Percentiles rank a stretch among this genome's conserved stretches.
phyloP scores from a whole-genome alignment of 306 rosid species.

The Trichosanthes cucumerina region DNA sequence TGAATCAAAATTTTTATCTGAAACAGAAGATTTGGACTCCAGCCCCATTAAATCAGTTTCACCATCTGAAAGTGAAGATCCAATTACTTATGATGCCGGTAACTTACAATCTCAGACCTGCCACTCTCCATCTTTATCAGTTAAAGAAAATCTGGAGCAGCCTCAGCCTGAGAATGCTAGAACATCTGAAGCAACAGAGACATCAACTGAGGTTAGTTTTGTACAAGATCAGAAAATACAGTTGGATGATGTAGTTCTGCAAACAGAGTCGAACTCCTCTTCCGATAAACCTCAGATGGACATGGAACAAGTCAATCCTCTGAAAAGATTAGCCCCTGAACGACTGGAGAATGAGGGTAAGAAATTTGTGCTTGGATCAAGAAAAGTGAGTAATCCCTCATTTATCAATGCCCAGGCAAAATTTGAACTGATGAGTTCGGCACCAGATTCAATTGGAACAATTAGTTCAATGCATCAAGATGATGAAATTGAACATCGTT shows the following conservation, averaged over 20 bases:
- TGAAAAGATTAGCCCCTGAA: slow-evolving; percentile 47
- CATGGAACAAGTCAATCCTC: slow-evolving; percentile 38
- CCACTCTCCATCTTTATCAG: slow-evolving; percentile 22
- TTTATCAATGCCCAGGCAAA: slow-evolving; percentile 67
- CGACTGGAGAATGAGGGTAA: slow-evolving; percentile 61
- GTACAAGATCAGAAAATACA: slow-evolving; percentile 17
- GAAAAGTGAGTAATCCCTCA: slow-evolving; percentile 55
- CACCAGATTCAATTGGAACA: slow-evolving; percentile 28
- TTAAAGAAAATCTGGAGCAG: slow-evolving; percentile 32
- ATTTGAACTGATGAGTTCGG: slow-evolving; percentile 52
- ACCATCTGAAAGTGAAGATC: slow-evolving; percentile 53
- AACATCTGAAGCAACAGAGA: slow-evolving; percentile 29
- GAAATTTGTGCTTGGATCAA: slow-evolving; percentile 22
- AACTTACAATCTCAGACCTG: slow-evolving; percentile 35
- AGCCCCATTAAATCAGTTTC: slow-evolving; percentile 21
- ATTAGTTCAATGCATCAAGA: slow-evolving; percentile 33
- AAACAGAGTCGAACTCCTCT: slow-evolving; percentile 26
- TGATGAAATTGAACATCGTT: slow-evolving; percentile 36
- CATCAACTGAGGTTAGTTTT: slow-evolving; percentile 21
- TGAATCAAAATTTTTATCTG: slow-evolving; percentile 27
- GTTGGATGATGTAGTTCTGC: slow-evolving; percentile 24
- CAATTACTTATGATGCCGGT: slow-evolving; percentile 24
- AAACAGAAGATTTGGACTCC: slow-evolving; percentile 32
- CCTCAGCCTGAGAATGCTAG: slow-evolving; percentile 24
- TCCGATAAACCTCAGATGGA: slow-evolving; percentile 36